Evolutionary conservation across 2,329 filamentous ascomycete genomes (phyloP), one percentile per base, ranked within the genome.

Genomic region (Diaporthe velutina): DNA sequence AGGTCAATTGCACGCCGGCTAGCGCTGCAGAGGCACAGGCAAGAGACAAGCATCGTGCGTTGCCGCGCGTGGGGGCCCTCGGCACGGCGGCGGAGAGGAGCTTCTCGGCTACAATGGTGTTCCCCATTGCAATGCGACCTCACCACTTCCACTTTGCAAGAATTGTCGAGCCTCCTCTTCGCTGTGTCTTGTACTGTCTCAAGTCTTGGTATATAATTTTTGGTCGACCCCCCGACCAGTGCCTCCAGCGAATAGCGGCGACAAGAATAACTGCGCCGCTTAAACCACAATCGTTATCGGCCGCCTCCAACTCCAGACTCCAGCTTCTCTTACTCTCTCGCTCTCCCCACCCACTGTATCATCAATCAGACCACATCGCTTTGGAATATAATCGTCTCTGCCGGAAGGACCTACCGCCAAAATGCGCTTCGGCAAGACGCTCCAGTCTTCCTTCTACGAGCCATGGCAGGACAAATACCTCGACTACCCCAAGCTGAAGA

Each of bases 381-480:
- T 64, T 25, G 45, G 38, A 19, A 17, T 12, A 60, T 28, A 30
- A n/a, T 40, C 54, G 35, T 8, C 52, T 40, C 38, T 35, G 64
- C 60, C n/a, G 38, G 17, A 28, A 55, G 22, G 52, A 72, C 61
- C 40, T 42, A 17, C 22, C 48, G 28, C 30, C 80, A 87, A 76
- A 67, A 98, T 99, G 97, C 94, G 95, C 80, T 99, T 98, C 88
- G 96, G 96, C 77, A 95, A 93, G 86, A 98, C 95, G 70, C 90
- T 99, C 76, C 91, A 92, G 80, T 90, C 91, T 80, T 92, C 94
- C 75, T 88, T 94, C 80, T 97, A 98, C 83, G 86, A 90, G 79
- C 95, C 95, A 81, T 99, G 96, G 96, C 94, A 93, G 84, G 94
- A 93, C 83, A 90, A 97, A 81, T 98, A 99, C 87, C 95, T 99